phyloP scores from a whole-genome alignment of 345 rosid species.

The Bretschneidera sinensis region DNA sequence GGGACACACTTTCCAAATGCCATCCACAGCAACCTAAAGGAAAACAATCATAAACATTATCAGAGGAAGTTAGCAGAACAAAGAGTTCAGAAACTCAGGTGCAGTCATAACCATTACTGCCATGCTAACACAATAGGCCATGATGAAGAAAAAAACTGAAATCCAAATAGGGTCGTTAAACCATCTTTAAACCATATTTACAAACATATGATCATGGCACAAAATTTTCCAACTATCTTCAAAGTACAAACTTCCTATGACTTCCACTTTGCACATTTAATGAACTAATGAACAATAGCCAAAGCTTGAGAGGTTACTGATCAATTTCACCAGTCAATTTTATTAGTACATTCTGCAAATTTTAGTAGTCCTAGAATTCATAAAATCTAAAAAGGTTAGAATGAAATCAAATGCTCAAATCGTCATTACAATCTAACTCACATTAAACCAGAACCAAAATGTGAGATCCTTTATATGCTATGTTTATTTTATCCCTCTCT shows the following conservation, averaged over 20 bases:
- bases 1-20: slow-evolving; percentile 88
- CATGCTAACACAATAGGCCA: not conserved
- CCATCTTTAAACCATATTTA: not conserved
- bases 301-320: not conserved
- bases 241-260: not conserved
- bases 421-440: not conserved
- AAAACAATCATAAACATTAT: slow-evolving; percentile 5
- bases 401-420: not conserved
- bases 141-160: slow-evolving; percentile 1
- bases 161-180: not conserved
- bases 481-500: not conserved
- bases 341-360: not conserved
- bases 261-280: not conserved
- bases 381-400: not conserved
- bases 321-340: not conserved
- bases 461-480: not conserved
- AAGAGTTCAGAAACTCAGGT: slow-evolving; percentile 1
- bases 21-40: slow-evolving; percentile 93
- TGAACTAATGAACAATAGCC: too few relatives aligned
- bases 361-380: not conserved
- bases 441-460: not conserved
- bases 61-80: not conserved
- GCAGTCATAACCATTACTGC: not conserved
- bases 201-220: not conserved
- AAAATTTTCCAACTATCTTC: not conserved